Percentiles rank a stretch among this genome's conserved stretches.
Evolutionary conservation across 2,329 filamentous ascomycete genomes (phyloP).

Genomic region (Xylaria sp.): DNA sequence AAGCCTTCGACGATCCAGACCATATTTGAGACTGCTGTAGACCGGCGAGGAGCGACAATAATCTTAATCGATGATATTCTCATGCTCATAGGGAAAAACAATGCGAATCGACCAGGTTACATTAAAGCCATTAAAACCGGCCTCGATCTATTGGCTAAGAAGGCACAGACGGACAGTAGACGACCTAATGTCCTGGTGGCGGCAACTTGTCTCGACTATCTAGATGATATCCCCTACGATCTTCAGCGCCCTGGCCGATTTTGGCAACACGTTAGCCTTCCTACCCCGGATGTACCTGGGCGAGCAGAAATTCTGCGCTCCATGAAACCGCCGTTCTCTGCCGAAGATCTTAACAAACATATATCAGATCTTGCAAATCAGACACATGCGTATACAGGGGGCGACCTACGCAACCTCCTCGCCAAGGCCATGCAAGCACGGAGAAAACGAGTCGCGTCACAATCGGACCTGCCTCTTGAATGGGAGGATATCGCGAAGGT

Average conservation of each 20-base stretch:
- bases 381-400: constrained; percentile 88
- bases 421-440: constrained; percentile 55
- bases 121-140: constrained; percentile 63
- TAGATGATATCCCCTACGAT: constrained; percentile 75
- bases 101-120: constrained; percentile 60
- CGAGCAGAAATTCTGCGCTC: constrained; percentile 79
- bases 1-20: constrained; percentile 71
- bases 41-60: constrained; percentile 74
- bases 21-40: constrained; percentile 74
- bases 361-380: constrained; percentile 73
- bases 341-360: constrained; percentile 61
- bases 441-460: constrained; percentile 39
- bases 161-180: constrained; percentile 51
- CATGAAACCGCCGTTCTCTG: constrained; percentile 59
- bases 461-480: constrained; percentile 35
- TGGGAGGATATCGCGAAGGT: constrained; percentile 71
- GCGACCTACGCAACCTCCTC: constrained; percentile 76
- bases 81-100: constrained; percentile 71
- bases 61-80: constrained; percentile 84
- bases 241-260: constrained; percentile 75
- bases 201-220: constrained; percentile 76
- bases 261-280: constrained; percentile 73
- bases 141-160: constrained; percentile 63
- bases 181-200: constrained; percentile 74
- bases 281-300: constrained; percentile 77